These are phyloP conservation scores for Neostapfia colusana DNA, from an alignment of 176 grass and related monocot species.

Conservation along the genomic window DNA sequence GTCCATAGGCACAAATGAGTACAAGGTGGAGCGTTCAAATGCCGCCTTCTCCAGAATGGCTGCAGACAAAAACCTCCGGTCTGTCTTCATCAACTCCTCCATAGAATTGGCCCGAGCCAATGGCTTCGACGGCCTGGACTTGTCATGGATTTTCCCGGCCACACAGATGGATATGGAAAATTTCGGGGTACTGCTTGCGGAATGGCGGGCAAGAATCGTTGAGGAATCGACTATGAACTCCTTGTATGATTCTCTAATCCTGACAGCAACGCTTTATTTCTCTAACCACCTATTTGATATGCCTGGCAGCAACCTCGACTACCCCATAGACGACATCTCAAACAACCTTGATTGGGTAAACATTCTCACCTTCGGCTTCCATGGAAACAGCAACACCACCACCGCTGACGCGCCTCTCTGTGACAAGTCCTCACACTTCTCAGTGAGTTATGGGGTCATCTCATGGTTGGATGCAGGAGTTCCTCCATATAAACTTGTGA, in stretches of 20 bases:
- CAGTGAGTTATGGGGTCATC: conserved; percentile 65
- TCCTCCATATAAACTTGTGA: conserved; percentile 65
- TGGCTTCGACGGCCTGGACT: conserved; percentile 66
- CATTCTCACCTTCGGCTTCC: conserved; percentile 55
- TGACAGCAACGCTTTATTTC: conserved; percentile 67
- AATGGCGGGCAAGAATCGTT: conserved; percentile 58
- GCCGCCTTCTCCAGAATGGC: conserved; percentile 68
- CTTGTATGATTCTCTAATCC: conserved; percentile 47
- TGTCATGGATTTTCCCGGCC: conserved; percentile 60
- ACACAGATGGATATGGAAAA: conserved; percentile 59
- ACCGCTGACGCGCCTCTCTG: conserved; percentile 56
- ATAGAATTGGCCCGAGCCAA: conserved; percentile 53
- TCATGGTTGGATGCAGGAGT: too few relatives aligned
- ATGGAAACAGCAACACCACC: conserved; percentile 52
- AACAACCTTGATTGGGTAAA: conserved; percentile 63
- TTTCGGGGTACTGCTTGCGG: conserved; percentile 49
- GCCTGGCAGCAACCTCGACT: conserved; percentile 52
- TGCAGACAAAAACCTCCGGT: conserved; percentile 31
- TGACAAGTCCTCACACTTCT: conserved; percentile 68
- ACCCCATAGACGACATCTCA: conserved; percentile 56
- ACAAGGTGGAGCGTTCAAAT: conserved; percentile 13
- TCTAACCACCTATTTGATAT: conserved; percentile 69
- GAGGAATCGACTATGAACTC: conserved; percentile 36
- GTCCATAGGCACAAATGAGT: conserved; percentile 44
- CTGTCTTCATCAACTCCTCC: conserved; percentile 55